A percentile compares a stretch with the other conserved stretches of the same genome.
Conservation (phyloP, 1,284 basidiomycete species). For the Ceratobasidium sp. region DNA sequence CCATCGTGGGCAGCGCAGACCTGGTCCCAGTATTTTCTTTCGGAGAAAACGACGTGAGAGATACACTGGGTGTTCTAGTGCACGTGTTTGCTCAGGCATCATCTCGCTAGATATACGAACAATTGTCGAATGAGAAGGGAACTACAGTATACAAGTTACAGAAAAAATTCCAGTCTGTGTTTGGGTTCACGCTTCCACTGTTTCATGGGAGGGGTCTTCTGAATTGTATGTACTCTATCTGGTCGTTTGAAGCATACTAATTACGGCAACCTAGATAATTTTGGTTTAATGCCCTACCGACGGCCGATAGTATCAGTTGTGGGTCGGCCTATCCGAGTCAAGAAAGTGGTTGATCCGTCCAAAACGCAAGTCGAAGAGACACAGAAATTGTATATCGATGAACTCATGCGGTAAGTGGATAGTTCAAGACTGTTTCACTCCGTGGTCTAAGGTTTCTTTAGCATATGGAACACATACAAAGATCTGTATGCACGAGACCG, state of each 20-base stretch:
- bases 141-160: conserved; percentile 89
- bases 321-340: conserved; percentile 87
- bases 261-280: conserved; percentile 69
- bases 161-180: conserved; percentile 88
- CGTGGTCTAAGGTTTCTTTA: conserved; percentile 50
- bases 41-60: conserved; percentile 93
- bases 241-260: background rate
- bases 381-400: conserved; percentile 90
- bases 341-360: conserved; percentile 80
- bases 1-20: conserved; percentile 70
- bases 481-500: conserved; percentile 83
- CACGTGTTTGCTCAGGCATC: background rate
- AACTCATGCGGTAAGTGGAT: conserved; percentile 77
- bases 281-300: conserved; percentile 92
- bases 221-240: conserved; percentile 72
- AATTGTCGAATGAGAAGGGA: conserved; percentile 94
- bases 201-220: conserved; percentile 92
- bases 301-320: conserved; percentile 94
- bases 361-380: conserved; percentile 82
- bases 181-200: conserved; percentile 96
- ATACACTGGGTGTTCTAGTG: background rate
- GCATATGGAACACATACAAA: conserved; percentile 96
- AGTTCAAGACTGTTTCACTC: conserved; percentile 22
- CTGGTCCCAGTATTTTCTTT: conserved; percentile 96
- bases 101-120: conserved; percentile 82